Evolutionary conservation across 495 filamentous ascomycete species (phyloP), one percentile per base, ranked within the genome.

Genomic region (Hypoxylon cercidicola): DNA sequence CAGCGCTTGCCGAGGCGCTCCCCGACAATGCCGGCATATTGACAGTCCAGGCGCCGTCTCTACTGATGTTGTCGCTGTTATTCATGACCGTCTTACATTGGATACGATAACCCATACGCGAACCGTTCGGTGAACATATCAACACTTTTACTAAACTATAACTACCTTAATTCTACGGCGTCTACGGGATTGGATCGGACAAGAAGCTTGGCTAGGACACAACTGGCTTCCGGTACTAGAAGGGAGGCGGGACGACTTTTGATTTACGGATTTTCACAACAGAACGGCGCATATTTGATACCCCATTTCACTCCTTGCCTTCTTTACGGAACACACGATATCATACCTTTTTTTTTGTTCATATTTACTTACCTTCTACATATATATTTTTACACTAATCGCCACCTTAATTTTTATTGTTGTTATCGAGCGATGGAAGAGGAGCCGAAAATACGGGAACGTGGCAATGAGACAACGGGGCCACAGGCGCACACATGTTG

Each of bases 1-100:
- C 82, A 13, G 84, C 83, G 21, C 72, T 91, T 25, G 84, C 84
- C 1, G 82, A 75, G 1, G 75, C 74, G 25, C 45, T 75, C 13
- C 25, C 35, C 2, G 51, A 58, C 0, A 61, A 25, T n/a, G 62
- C 71, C 1, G 60, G 53, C 8, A 40, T 23, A 13, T 64, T 62
- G 15, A 46, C 54, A 30, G 40, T 65, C 11, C 51, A 69, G 30
- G 59, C 66, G 19, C 51, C 69, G 11, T 70, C 45, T 46, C 19
- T 68, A n/a, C 48, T 73, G 15, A 30, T 69, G 18, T 21, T 73
- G 15, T 68, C 59, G 21, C 13, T 63, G 6, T 32, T 68, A 59
- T 59, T 62, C 28, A 10, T 60, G 19, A 23, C 37, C 9, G 13
- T 63, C 30, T 59, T 59, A n/a, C 64, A 25, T 11, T 68, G 59